Conservation (phyloP, 1,284 basidiomycete genomes). For the Microbotryum silenes-acaulis region DNA sequence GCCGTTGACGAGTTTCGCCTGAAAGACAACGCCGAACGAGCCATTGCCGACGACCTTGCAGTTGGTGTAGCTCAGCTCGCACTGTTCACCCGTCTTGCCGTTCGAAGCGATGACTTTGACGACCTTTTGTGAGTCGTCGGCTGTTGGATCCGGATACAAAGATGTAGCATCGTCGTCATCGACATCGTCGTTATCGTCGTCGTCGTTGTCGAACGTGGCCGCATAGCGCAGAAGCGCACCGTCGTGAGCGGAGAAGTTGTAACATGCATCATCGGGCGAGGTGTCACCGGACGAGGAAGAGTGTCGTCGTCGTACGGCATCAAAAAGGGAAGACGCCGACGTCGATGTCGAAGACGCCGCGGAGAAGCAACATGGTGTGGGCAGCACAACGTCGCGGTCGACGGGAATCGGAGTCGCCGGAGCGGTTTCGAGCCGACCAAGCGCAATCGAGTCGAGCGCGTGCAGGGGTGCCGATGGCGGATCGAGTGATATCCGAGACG, state of each 20-base stretch:
- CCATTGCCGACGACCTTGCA: conserved; percentile 99
- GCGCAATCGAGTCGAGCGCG: too few relatives aligned
- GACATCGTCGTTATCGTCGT: background rate
- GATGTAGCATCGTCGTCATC: background rate
- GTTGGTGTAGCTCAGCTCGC: conserved; percentile 87
- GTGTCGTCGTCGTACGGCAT: background rate
- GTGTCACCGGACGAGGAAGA: background rate
- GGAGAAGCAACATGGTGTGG: too few relatives aligned
- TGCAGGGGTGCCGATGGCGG: background rate
- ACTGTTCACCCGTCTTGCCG: conserved; percentile 82
- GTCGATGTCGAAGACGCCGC: too few relatives aligned
- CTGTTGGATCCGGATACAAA: background rate
- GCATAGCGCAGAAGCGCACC: background rate
- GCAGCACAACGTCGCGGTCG: too few relatives aligned
- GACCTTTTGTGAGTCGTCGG: conserved; percentile 75
- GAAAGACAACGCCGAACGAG: conserved; percentile 97
- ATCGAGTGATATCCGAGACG: background rate
- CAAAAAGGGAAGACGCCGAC: too few relatives aligned
- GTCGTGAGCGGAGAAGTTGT: background rate
- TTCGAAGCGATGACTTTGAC: conserved; percentile 91
- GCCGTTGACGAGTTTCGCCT: conserved; percentile 47
- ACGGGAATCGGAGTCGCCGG: too few relatives aligned
- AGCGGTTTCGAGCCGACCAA: too few relatives aligned
- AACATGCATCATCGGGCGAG: background rate
- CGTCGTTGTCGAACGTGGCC: background rate